These are phyloP conservation scores for Cercophora newfieldiana DNA, from an alignment of 495 filamentous ascomycete genomes.

Conservation along the genomic window DNA sequence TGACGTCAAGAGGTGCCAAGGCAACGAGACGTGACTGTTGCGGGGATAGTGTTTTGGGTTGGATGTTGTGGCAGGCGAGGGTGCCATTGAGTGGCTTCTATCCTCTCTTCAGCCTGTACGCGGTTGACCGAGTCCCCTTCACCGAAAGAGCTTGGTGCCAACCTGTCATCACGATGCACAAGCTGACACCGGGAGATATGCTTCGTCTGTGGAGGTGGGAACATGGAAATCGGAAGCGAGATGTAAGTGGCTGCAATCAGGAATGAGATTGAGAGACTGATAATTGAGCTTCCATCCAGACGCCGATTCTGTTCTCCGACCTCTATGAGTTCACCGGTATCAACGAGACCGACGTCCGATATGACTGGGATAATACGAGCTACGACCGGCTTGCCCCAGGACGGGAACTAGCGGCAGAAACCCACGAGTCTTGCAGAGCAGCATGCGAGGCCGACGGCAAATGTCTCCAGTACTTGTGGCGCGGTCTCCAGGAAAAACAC, in stretches of 20 bases:
- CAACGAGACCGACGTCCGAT: not conserved
- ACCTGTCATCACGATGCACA: constrained; percentile 57
- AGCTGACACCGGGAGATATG: constrained; percentile 42
- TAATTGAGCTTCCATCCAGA: not conserved
- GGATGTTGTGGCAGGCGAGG: constrained; percentile 43
- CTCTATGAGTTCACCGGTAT: constrained; percentile 14
- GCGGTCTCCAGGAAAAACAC: constrained; percentile 8
- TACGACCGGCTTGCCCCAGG: constrained; percentile 16
- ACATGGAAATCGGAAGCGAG: constrained; percentile 9
- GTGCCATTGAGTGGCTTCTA: constrained; percentile 49
- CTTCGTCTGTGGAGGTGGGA: constrained; percentile 24
- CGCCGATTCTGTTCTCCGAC: constrained; percentile 19
- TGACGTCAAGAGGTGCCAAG: constrained; percentile 36
- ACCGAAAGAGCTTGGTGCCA: constrained; percentile 54
- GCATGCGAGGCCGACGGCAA: constrained; percentile 14
- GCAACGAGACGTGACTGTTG: constrained; percentile 47
- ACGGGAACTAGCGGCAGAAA: not conserved
- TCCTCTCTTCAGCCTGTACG: constrained; percentile 54
- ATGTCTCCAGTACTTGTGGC: constrained; percentile 22
- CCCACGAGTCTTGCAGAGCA: constrained; percentile 5
- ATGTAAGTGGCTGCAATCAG: constrained; percentile 21
- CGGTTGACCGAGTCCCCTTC: constrained; percentile 41
- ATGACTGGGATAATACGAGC: constrained; percentile 23
- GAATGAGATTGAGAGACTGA: not conserved
- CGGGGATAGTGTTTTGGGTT: constrained; percentile 55